Conservation (phyloP, 805 yeast species). For the Tetrapisispora namnaoensis region DNA sequence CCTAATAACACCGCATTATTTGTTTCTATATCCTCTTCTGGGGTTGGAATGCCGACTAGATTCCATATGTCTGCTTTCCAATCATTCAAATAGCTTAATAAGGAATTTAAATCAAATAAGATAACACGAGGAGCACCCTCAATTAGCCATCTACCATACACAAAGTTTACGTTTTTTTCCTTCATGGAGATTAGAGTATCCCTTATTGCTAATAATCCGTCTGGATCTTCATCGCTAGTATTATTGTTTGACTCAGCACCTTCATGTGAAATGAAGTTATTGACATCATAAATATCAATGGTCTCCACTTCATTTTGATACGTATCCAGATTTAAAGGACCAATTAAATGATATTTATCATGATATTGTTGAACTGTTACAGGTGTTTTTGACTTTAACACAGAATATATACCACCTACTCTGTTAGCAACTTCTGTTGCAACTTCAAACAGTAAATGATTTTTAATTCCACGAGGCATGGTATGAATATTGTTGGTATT, state of each 20-base stretch:
- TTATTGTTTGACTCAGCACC: neutral
- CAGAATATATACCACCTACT: slow-evolving; percentile 97
- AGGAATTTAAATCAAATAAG: slow-evolving; percentile 77
- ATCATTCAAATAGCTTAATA: slow-evolving; percentile 59
- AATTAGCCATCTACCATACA: slow-evolving; percentile 93
- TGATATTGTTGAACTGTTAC: slow-evolving; percentile 90
- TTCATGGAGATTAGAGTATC: slow-evolving; percentile 66
- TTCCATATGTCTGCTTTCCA: slow-evolving; percentile 95
- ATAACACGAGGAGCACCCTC: slow-evolving; percentile 96
- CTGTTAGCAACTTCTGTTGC: slow-evolving; percentile 97
- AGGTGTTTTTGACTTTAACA: slow-evolving; percentile 91
- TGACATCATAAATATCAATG: slow-evolving; percentile 45
- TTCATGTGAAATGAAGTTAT: slow-evolving; percentile 9
- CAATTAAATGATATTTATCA: slow-evolving; percentile 75
- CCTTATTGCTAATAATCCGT: slow-evolving; percentile 21
- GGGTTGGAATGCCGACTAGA: slow-evolving; percentile 85
- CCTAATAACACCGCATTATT: slow-evolving; percentile 91
- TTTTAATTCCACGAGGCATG: slow-evolving; percentile 77
- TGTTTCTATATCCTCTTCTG: slow-evolving; percentile 78
- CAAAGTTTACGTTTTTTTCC: slow-evolving; percentile 66
- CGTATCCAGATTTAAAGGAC: slow-evolving; percentile 68
- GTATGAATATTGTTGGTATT: neutral
- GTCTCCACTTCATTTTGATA: slow-evolving; percentile 80
- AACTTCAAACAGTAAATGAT: slow-evolving; percentile 82
- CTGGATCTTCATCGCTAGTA: slow-evolving; percentile 5